These are phyloP conservation scores for Fonsecaea monophora DNA, from an alignment of 2,329 filamentous ascomycete species.

Conservation along the genomic window DNA sequence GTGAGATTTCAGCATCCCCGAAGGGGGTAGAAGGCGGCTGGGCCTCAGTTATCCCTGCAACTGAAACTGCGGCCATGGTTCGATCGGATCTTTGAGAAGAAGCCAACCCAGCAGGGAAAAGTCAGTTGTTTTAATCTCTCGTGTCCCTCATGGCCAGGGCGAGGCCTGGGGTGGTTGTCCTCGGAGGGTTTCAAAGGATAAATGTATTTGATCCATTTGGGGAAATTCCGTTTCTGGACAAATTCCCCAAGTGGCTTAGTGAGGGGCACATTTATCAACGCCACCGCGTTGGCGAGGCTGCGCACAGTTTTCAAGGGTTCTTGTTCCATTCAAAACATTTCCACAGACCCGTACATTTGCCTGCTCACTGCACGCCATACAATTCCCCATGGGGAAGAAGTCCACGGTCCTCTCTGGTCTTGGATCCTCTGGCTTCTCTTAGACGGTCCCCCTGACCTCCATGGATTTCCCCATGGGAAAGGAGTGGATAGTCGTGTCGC, in stretches of 20 bases:
- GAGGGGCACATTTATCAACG: background rate
- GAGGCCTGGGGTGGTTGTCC: background rate
- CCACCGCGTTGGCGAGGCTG: background rate
- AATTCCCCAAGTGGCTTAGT: conserved; percentile 24
- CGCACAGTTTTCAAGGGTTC: background rate
- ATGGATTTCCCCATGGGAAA: conserved; percentile 12
- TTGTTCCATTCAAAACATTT: background rate
- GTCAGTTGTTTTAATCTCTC: background rate
- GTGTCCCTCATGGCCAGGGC: background rate
- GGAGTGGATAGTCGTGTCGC: background rate
- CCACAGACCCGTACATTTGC: background rate
- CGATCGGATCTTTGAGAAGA: background rate
- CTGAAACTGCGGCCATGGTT: background rate
- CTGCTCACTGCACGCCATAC: too few relatives aligned
- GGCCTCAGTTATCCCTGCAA: conserved; percentile 1
- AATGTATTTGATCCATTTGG: background rate
- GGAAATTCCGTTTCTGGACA: conserved; percentile 17
- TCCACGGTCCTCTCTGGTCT: background rate
- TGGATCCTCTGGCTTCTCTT: too few relatives aligned
- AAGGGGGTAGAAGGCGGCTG: background rate
- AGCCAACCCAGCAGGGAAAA: background rate
- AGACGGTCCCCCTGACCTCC: background rate
- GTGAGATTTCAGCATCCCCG: background rate
- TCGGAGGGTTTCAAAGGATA: background rate
- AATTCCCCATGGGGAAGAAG: conserved; percentile 10